A percentile compares a stretch with the other conserved stretches of the same genome.
phyloP scores from a whole-genome alignment of 495 filamentous ascomycete genomes.

The Sporormia fimetaria region DNA sequence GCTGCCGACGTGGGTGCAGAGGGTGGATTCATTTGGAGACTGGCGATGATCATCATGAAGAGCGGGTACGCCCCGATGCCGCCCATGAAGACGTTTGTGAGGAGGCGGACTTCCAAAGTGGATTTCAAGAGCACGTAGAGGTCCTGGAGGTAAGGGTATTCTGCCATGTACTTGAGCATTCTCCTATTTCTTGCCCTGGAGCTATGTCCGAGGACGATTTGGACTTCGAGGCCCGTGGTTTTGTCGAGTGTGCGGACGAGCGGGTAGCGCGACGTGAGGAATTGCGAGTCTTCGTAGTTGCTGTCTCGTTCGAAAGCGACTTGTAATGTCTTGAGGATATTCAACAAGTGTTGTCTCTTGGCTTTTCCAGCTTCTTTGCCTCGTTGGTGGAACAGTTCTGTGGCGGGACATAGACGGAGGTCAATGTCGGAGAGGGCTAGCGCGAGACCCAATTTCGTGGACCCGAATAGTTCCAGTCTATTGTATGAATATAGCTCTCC shows the following conservation, averaged over 20 bases:
- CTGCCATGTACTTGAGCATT: constrained; percentile 37
- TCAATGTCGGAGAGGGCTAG: constrained; percentile 43
- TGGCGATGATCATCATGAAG: constrained; percentile 46
- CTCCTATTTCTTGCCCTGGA: constrained; percentile 33
- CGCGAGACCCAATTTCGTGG: constrained; percentile 43
- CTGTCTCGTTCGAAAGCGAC: too few relatives aligned
- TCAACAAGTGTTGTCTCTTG: too few relatives aligned
- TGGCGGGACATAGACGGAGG: too few relatives aligned
- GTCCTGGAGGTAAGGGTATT: constrained; percentile 40
- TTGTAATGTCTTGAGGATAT: too few relatives aligned
- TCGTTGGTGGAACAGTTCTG: too few relatives aligned
- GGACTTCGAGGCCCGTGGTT: constrained; percentile 41
- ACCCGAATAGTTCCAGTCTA: constrained; percentile 39
- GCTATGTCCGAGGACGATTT: constrained; percentile 35
- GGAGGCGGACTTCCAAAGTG: constrained; percentile 38
- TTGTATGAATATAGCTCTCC: constrained; percentile 1
- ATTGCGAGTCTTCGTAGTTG: too few relatives aligned
- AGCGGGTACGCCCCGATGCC: constrained; percentile 42
- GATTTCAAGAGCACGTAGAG: constrained; percentile 41
- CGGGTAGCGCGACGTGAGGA: constrained; percentile 28
- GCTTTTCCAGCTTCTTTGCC: not conserved
- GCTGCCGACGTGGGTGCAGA: constrained; percentile 20
- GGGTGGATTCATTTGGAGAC: constrained; percentile 32
- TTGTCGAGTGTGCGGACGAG: too few relatives aligned
- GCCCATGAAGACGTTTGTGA: constrained; percentile 37